A percentile compares a stretch with the other conserved stretches of the same genome.
phyloP scores from a whole-genome alignment of 129 eudicot species.

The Lactuca sativa region DNA sequence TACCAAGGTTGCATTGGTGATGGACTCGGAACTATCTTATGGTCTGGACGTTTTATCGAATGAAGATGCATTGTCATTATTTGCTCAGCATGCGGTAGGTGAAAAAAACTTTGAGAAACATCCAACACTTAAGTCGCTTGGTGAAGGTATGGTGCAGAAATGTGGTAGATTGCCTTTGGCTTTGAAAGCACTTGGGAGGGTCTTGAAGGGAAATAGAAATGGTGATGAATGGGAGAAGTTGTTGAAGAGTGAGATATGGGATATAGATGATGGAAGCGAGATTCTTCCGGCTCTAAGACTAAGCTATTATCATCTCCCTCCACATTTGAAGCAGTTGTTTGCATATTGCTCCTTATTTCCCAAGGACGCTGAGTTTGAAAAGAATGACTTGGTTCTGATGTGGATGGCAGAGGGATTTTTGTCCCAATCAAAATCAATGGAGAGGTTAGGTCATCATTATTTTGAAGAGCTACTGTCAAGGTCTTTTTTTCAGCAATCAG shows the following conservation, averaged over 20 bases:
- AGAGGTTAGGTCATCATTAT: too few species aligned
- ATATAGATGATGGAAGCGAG: background rate
- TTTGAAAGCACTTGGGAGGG: slow-evolving; percentile 21
- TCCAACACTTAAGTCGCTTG: slow-evolving; percentile 20
- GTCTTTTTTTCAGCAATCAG: too few species aligned
- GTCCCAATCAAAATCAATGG: too few species aligned
- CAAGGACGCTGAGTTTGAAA: too few species aligned
- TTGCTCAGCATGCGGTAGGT: too few species aligned
- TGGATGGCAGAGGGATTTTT: too few species aligned
- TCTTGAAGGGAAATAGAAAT: slow-evolving; percentile 9
- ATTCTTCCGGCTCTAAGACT: background rate
- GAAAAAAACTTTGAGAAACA: background rate
- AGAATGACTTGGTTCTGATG: too few species aligned
- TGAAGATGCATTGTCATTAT: too few species aligned
- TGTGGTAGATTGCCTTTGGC: slow-evolving; percentile 36
- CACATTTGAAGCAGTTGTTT: slow-evolving; percentile 22
- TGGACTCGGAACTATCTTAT: slow-evolving; percentile 18
- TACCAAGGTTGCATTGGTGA: background rate
- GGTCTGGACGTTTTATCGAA: background rate
- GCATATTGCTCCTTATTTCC: slow-evolving; percentile 33
- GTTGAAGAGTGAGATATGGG: background rate
- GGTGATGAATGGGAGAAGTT: slow-evolving; percentile 13
- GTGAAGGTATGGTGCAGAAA: slow-evolving; percentile 16
- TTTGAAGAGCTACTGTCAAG: too few species aligned
- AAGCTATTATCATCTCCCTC: background rate